Conservation (phyloP, 2,329 filamentous ascomycete genomes). For the Emericellopsis cladophorae region DNA sequence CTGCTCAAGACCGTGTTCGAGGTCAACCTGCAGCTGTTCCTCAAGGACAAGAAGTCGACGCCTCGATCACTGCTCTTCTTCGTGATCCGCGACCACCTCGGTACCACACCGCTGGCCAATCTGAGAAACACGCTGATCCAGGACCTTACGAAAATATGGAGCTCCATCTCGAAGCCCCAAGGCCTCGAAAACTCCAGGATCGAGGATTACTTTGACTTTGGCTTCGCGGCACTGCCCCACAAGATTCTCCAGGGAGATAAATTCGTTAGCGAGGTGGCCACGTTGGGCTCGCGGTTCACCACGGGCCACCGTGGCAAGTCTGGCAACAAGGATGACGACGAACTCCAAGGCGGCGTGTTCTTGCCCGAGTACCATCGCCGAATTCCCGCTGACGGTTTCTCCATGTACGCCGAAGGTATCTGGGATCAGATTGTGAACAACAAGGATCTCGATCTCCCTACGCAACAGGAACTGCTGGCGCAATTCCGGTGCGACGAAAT, state of each 20-base stretch:
- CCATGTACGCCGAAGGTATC: slow-evolving; percentile 81
- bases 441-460: slow-evolving; percentile 93
- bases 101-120: slow-evolving; percentile 80
- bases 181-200: slow-evolving; percentile 83
- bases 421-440: slow-evolving; percentile 99
- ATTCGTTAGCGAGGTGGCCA: slow-evolving; percentile 69
- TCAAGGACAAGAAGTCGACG: slow-evolving; percentile 88
- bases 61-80: slow-evolving; percentile 93
- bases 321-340: slow-evolving; percentile 52
- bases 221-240: slow-evolving; percentile 88
- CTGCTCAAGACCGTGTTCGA: slow-evolving; percentile 97
- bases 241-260: slow-evolving; percentile 93
- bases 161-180: slow-evolving; percentile 77
- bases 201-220: slow-evolving; percentile 97
- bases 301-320: slow-evolving; percentile 60
- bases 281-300: slow-evolving; percentile 69
- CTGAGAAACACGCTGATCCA: slow-evolving; percentile 82
- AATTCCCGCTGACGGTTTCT: slow-evolving; percentile 95
- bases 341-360: slow-evolving; percentile 70
- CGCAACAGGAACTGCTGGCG: slow-evolving; percentile 89
- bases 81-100: slow-evolving; percentile 94
- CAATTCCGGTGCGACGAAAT: slow-evolving; percentile 99
- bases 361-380: slow-evolving; percentile 88
- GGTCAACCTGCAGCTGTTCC: slow-evolving; percentile 91
- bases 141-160: slow-evolving; percentile 87